A percentile compares a stretch with the other conserved stretches of the same genome.
phyloP scores from a whole-genome alignment of 2,329 filamentous ascomycete genomes.

The Basipetospora chlamydospora region DNA sequence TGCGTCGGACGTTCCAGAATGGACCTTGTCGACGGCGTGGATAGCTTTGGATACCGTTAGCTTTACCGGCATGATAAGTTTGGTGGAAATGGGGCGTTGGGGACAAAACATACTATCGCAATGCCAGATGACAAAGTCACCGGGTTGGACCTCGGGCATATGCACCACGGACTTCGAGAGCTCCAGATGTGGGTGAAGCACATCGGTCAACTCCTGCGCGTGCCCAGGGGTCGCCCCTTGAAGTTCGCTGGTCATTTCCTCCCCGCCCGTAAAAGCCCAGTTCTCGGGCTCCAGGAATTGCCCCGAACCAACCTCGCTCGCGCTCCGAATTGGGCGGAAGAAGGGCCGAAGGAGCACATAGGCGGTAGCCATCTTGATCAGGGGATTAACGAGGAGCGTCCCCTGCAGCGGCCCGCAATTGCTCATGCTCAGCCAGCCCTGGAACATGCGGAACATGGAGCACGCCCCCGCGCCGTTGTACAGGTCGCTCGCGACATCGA shows the following conservation, averaged over 20 bases:
- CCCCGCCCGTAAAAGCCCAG: slow-evolving; percentile 25
- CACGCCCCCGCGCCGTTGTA: slow-evolving; percentile 74
- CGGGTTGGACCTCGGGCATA: slow-evolving; percentile 52
- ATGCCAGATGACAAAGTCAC: slow-evolving; percentile 75
- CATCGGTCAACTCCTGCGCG: slow-evolving; percentile 52
- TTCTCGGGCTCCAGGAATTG: slow-evolving; percentile 29
- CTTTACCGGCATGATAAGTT: slow-evolving; percentile 6
- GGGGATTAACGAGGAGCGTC: slow-evolving; percentile 60
- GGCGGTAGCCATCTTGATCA: slow-evolving; percentile 59
- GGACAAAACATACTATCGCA: slow-evolving; percentile 43
- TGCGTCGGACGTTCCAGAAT: slow-evolving; percentile 57
- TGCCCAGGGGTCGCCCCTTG: slow-evolving; percentile 58
- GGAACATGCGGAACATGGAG: slow-evolving; percentile 75
- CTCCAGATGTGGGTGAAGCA: slow-evolving; percentile 59
- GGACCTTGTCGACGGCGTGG: slow-evolving; percentile 71
- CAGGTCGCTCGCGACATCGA: slow-evolving; percentile 55
- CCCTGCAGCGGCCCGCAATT: slow-evolving; percentile 54
- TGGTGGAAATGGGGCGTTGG: neutral
- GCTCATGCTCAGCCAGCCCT: slow-evolving; percentile 79
- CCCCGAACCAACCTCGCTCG: slow-evolving; percentile 46
- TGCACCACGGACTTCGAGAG: slow-evolving; percentile 55
- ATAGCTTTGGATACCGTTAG: slow-evolving; percentile 27
- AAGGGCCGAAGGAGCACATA: slow-evolving; percentile 77
- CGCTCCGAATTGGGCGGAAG: slow-evolving; percentile 40
- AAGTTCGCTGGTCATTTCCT: slow-evolving; percentile 38